Evolutionary conservation across 805 yeast species (phyloP), one percentile per base, ranked within the genome.

Genomic region (Wickerhamiella nectarea): DNA sequence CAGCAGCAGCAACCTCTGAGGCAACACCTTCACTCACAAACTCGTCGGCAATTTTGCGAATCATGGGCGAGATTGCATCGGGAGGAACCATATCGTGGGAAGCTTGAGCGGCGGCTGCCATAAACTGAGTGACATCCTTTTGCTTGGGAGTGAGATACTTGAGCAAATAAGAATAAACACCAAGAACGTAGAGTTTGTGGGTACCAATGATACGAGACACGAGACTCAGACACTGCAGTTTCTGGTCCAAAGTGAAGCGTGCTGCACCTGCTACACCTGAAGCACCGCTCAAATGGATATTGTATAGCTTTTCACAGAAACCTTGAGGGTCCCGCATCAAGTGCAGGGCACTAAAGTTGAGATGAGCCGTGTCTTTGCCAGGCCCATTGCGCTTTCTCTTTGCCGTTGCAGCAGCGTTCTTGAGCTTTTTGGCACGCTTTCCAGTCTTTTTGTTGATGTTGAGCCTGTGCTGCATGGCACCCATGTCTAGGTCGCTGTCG

Each of bases 21-120:
- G 96, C 86, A 33, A 91, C 98, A 70, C 99, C 99, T 58, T 91
- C 97, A 52, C 94, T 81, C 20, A 91, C 95, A 56, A 91, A 91
- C 64, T 91, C 98, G 63, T 91, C 94, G 1, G 98, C 97, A 51
- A 91, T 77, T 58, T 89, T 91, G 46, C 95, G 75, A 8, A 91
- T 78, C 52, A 91, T 76, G 41, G 79, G 78, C 36, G 72, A 67
- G 48, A 91, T 73, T 12, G 78, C 75, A 60, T 91, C 99, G 5
- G 99, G 98, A 20, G 99, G 99, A 6, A 91, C 95, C 56, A 91
- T 69, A 56, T 91, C 97, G 59, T 91, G 99, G 21, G 94, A 74
- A 0, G 97, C 85, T 67, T 91, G 98, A 0, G 98, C 99, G 38
- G 83, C 71, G 3, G 97, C 94, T 6, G 98, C 97, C 84, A 91